Base-by-base conservation (phyloP, 495 filamentous ascomycete genomes). In the Hypoxylon perforatum region DNA sequence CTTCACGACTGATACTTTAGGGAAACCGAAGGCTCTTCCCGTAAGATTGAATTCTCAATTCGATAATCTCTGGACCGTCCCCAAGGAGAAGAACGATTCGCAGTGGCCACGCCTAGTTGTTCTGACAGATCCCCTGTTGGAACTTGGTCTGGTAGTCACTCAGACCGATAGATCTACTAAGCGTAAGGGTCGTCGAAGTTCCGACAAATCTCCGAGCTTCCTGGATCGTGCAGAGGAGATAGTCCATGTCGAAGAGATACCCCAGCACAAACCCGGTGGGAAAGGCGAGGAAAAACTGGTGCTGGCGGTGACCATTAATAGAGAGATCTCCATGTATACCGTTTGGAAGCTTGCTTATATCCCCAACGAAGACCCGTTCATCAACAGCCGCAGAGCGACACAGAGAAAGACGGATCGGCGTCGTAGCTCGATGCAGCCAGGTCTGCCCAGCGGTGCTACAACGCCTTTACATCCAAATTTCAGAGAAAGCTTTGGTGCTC, bases 341-440 rank as follows among this genome's bases (percentile, higher is more conserved):
- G 79, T 97, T 12, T 96, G 93, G 93, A 87, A 85, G 10, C 83
- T 92, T 18, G 79, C 83, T 12, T 92, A 93, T 66, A 80, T 90
- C 52, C 80, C 87, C 12, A 85, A 85, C 23, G 82, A 86, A 41
- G 81, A 85, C 19, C 79, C 82, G n/a, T 82, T 85, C 10, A 75
- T 81, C 14, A 82, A 80, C 25, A 76, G 78, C 41, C 80, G 80
- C 57, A 75, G 77, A 48, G 77, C 79, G 57, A 75, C 80, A 53
- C 79, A 81, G 61, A 78, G 77, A 38, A 86, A 82, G 62, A 84
- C 84, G 5, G 83, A 85, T n/a, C 83, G 85, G 18, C 82, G 94
- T 25, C 87, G 95, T 52, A 97, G 94, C 73, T 98, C 95, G 7
- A 92, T 84, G 84, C 91, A 84, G 12, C 91, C 89, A n/a, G 88